These are phyloP conservation scores for Penicillium hordei DNA, from an alignment of 2,329 filamentous ascomycete species.

Conservation along the genomic window DNA sequence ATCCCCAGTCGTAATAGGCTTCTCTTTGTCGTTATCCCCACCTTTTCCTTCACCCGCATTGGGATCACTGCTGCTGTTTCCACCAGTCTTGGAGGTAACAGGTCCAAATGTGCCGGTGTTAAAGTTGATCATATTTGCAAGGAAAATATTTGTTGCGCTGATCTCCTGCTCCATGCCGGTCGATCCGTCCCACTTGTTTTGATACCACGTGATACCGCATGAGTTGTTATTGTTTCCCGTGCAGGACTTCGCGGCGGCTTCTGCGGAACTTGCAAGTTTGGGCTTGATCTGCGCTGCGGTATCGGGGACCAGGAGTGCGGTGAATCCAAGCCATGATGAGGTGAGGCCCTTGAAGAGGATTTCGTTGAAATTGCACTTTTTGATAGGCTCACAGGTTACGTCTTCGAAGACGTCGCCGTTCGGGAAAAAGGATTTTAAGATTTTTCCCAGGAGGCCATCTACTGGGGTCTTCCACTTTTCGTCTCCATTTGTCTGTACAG, in stretches of 20 bases:
- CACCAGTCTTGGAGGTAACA: slow-evolving; percentile 51
- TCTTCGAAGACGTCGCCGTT: slow-evolving; percentile 44
- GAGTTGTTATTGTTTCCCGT: slow-evolving; percentile 58
- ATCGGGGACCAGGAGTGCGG: slow-evolving; percentile 62
- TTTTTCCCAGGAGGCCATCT: slow-evolving; percentile 55
- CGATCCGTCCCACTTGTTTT: slow-evolving; percentile 53
- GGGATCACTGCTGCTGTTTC: slow-evolving; percentile 48
- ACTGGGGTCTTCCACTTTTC: slow-evolving; percentile 57
- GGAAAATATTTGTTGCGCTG: slow-evolving; percentile 64
- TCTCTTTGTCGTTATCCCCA: slow-evolving; percentile 3
- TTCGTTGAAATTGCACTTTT: slow-evolving; percentile 57
- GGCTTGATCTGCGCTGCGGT: slow-evolving; percentile 57
- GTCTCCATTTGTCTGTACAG: slow-evolving; percentile 48
- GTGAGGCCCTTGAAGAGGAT: slow-evolving; percentile 69
- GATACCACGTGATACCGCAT: slow-evolving; percentile 65
- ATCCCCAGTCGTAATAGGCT: slow-evolving; percentile 34
- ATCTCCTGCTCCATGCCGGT: slow-evolving; percentile 68
- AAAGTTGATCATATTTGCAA: slow-evolving; percentile 56
- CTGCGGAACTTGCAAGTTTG: slow-evolving; percentile 57
- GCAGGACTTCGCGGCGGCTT: slow-evolving; percentile 63
- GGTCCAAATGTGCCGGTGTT: slow-evolving; percentile 51
- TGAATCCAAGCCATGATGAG: slow-evolving; percentile 63
- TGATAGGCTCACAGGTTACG: slow-evolving; percentile 60
- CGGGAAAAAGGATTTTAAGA: slow-evolving; percentile 55
- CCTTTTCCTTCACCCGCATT: slow-evolving; percentile 30